These are phyloP conservation scores for Wallacemonas collosoma DNA, from an alignment of 208 protist genomes.

Conservation along the genomic window DNA sequence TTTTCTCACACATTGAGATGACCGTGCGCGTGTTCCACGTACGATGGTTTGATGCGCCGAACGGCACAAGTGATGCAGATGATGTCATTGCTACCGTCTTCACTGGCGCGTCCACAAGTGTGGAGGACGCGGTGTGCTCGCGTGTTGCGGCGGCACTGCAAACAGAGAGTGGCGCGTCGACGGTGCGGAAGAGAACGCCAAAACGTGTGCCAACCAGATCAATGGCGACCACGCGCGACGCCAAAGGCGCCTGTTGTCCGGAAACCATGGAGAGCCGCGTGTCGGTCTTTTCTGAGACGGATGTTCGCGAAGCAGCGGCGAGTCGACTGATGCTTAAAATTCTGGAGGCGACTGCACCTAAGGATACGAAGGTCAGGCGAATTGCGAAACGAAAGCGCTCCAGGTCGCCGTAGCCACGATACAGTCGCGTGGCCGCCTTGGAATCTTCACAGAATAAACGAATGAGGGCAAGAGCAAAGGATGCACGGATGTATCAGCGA, in stretches of 20 bases:
- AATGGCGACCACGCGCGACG: not conserved
- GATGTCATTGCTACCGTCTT: conserved; percentile 17
- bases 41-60: conserved; percentile 27
- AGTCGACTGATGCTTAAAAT: conserved; percentile 72
- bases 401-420: not conserved
- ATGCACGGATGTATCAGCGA: too few relatives aligned
- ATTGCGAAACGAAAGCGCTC: not conserved
- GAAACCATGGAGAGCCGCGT: conserved; percentile 28
- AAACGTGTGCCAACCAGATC: conserved; percentile 9
- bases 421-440: not conserved
- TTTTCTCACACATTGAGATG: conserved; percentile 89
- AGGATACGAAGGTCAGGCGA: not conserved
- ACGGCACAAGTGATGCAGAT: conserved; percentile 11
- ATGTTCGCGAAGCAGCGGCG: conserved; percentile 40
- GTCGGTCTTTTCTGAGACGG: conserved; percentile 53
- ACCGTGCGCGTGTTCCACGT: conserved; percentile 65
- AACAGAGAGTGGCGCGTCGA: not conserved
- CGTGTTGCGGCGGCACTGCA: conserved; percentile 23
- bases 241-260: too few relatives aligned
- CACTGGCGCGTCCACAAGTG: not conserved
- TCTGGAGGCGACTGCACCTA: conserved; percentile 15
- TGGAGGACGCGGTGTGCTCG: conserved; percentile 8
- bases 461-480: too few relatives aligned
- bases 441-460: not conserved
- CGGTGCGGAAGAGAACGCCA: conserved; percentile 1